A percentile compares a stretch with the other conserved stretches of the same genome.
Evolutionary conservation across 2,329 filamentous ascomycete species (phyloP).

Genomic region (Venturia nashicola): DNA sequence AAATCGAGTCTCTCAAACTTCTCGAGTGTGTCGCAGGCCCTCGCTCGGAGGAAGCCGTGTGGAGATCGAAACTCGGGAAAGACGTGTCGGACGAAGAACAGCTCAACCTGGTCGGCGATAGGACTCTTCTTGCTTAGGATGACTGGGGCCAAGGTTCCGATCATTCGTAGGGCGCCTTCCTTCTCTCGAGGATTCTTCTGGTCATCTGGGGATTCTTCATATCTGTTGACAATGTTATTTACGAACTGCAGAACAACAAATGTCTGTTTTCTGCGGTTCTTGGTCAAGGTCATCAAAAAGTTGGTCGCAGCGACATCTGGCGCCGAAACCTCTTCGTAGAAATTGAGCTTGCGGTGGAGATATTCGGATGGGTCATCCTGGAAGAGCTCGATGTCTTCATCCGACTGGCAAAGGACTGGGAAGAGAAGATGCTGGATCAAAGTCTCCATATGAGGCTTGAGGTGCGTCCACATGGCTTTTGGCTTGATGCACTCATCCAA

Average conservation of each 20-base stretch:
- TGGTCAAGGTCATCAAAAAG: conserved; percentile 89
- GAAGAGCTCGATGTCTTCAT: conserved; percentile 89
- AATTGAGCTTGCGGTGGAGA: conserved; percentile 92
- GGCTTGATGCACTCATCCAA: conserved; percentile 95
- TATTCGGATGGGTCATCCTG: conserved; percentile 93
- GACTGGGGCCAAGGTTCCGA: conserved; percentile 84
- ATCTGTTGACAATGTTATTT: conserved; percentile 87
- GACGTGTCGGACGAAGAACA: conserved; percentile 95
- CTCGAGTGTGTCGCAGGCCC: conserved; percentile 93
- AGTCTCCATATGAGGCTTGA: conserved; percentile 87
- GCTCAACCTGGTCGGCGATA: conserved; percentile 93
- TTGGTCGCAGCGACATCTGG: conserved; percentile 94
- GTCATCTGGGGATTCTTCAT: conserved; percentile 70
- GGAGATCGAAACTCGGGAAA: conserved; percentile 94
- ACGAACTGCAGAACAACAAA: conserved; percentile 92
- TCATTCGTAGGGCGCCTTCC: conserved; percentile 93
- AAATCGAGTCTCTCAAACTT: conserved; percentile 92
- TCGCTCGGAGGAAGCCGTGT: conserved; percentile 83
- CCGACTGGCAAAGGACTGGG: conserved; percentile 81
- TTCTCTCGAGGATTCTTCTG: conserved; percentile 93
- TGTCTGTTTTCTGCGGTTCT: conserved; percentile 87
- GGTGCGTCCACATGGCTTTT: conserved; percentile 89
- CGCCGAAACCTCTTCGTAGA: conserved; percentile 91
- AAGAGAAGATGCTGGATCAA: conserved; percentile 92
- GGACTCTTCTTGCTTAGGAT: conserved; percentile 97